phyloP scores from a whole-genome alignment of 768 basidiomycete genomes.

The Kockovaella imperatae region DNA sequence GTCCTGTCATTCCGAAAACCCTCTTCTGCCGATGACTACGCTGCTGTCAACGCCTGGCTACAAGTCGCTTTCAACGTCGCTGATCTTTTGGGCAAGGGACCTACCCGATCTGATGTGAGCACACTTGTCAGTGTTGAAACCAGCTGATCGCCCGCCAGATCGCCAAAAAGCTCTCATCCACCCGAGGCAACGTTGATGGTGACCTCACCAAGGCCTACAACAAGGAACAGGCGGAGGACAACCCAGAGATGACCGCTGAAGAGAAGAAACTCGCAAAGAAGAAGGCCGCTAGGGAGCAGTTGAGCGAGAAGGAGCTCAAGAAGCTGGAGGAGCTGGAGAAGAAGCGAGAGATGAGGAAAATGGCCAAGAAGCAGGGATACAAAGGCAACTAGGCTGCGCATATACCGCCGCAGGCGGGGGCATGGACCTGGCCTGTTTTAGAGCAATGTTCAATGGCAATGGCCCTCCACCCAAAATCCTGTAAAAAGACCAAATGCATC shows the following conservation, averaged over 20 bases:
- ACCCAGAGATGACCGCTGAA: slow-evolving; percentile 36
- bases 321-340: slow-evolving; percentile 38
- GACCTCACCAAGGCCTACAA: slow-evolving; percentile 46
- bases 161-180: slow-evolving; percentile 63
- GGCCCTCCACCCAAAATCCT: too few relatives aligned
- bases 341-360: slow-evolving; percentile 41
- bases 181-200: slow-evolving; percentile 63
- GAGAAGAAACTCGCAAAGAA: slow-evolving; percentile 39
- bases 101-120: slow-evolving; percentile 62
- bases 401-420: too few relatives aligned
- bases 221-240: slow-evolving; percentile 40
- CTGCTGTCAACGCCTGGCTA: slow-evolving; percentile 56
- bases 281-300: slow-evolving; percentile 33
- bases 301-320: slow-evolving; percentile 41
- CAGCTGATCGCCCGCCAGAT: slow-evolving; percentile 47
- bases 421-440: too few relatives aligned
- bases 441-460: too few relatives aligned
- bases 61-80: slow-evolving; percentile 65
- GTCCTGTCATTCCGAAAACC: slow-evolving; percentile 61
- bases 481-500: too few relatives aligned
- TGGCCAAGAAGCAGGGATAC: slow-evolving; percentile 34
- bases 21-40: slow-evolving; percentile 47
- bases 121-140: background rate
- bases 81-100: slow-evolving; percentile 54
- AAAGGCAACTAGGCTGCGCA: too few relatives aligned